These are phyloP conservation scores for Pichia phayaonensis DNA, from an alignment of 805 yeast species.

Conservation along the genomic window DNA sequence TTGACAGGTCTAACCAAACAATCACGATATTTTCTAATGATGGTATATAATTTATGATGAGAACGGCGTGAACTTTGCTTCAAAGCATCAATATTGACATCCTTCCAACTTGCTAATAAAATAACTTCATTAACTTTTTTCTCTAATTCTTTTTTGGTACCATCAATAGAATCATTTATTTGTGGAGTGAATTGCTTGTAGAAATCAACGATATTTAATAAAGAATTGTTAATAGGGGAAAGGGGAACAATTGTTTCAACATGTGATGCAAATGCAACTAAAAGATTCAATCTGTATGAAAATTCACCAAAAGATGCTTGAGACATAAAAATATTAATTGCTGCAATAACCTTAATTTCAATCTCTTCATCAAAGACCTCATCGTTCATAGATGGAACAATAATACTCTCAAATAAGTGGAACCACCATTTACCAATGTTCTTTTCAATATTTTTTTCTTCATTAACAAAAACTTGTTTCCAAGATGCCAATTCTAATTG, in stretches of 20 bases:
- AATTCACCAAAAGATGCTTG: conserved; percentile 76
- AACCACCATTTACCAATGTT: conserved; percentile 84
- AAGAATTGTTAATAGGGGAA: conserved; percentile 30
- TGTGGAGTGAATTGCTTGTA: conserved; percentile 56
- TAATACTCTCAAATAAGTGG: conserved; percentile 74
- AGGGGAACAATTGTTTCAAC: conserved; percentile 26
- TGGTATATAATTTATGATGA: conserved; percentile 74
- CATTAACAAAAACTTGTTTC: conserved; percentile 66
- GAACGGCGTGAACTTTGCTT: conserved; percentile 90
- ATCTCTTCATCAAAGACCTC: conserved; percentile 30
- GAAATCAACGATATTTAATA: conserved; percentile 52
- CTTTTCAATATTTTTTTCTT: conserved; percentile 41
- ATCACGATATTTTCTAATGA: conserved; percentile 73
- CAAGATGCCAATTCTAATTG: conserved; percentile 78
- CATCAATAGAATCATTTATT: conserved; percentile 38
- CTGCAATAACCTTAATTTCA: conserved; percentile 38
- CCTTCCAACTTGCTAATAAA: conserved; percentile 92
- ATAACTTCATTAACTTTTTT: conserved; percentile 83
- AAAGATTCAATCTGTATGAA: conserved; percentile 45
- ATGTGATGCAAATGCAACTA: conserved; percentile 60
- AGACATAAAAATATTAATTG: conserved; percentile 68
- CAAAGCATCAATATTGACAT: conserved; percentile 85
- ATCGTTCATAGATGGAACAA: conserved; percentile 41
- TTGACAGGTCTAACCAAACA: conserved; percentile 46
- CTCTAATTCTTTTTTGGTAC: conserved; percentile 48